phyloP scores from a whole-genome alignment of 257 asterid genomes.

The Nicotiana paniculata region DNA sequence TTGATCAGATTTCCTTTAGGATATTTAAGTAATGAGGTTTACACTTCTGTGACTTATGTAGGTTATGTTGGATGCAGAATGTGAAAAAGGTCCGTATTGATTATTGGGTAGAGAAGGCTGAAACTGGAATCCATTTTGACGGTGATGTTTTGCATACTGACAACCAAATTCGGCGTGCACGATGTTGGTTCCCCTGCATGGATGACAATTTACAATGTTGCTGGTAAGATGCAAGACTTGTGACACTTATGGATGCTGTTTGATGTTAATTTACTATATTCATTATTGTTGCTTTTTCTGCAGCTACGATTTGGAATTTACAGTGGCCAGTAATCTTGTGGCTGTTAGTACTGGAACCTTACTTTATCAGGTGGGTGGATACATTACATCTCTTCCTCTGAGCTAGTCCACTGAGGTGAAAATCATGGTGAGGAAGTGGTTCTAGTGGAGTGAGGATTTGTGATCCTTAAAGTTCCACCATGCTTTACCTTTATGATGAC shows the following conservation, averaged over 20 bases:
- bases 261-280: slow-evolving; percentile 10
- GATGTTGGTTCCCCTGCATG: slow-evolving; percentile 99
- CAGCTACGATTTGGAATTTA: slow-evolving; percentile 95
- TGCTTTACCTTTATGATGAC: not conserved
- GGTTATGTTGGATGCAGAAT: slow-evolving; percentile 69
- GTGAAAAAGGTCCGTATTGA: slow-evolving; percentile 72
- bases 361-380: slow-evolving; percentile 73
- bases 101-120: slow-evolving; percentile 98
- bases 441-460: not conserved
- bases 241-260: not conserved
- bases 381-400: not conserved
- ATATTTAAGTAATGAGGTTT: slow-evolving; percentile 28
- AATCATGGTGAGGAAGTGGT: not conserved
- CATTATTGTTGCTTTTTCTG: slow-evolving; percentile 21
- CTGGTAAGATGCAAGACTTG: slow-evolving; percentile 43
- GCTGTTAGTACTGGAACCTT: slow-evolving; percentile 96
- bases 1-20: slow-evolving; percentile 15
- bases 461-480: not conserved
- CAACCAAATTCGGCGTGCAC: slow-evolving; percentile 95
- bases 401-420: not conserved
- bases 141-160: slow-evolving; percentile 75
- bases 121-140: slow-evolving; percentile 86
- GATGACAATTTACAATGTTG: slow-evolving; percentile 88
- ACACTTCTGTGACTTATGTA: slow-evolving; percentile 38
- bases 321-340: slow-evolving; percentile 81